phyloP scores from a whole-genome alignment of 1,284 basidiomycete species.

The Cryptococcus sp. region DNA sequence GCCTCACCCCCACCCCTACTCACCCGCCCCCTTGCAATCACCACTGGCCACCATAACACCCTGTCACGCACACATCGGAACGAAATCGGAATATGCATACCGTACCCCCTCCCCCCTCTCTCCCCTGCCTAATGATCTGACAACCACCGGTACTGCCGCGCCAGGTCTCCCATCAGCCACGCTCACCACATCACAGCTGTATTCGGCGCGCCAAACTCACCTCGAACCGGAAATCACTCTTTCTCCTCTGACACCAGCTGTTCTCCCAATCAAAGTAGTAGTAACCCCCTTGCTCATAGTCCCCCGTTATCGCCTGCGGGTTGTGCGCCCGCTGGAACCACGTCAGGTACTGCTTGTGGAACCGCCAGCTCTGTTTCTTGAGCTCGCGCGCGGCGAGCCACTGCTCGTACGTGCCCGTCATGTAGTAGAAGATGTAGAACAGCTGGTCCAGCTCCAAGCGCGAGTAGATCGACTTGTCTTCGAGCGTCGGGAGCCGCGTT shows the following conservation, averaged over 20 bases:
- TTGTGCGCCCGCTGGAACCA: constrained; percentile 99
- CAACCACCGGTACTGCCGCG: constrained; percentile 71
- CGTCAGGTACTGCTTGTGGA: constrained; percentile 98
- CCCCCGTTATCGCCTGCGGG: constrained; percentile 98
- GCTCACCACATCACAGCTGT: background rate
- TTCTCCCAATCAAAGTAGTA: constrained; percentile 98
- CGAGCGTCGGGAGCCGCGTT: constrained; percentile 73
- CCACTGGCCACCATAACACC: no score
- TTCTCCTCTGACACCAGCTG: constrained; percentile 96
- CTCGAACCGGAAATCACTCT: constrained; percentile 93
- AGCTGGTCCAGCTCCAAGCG: constrained; percentile 96
- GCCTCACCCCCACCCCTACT: no score
- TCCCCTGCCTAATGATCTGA: constrained; percentile 64
- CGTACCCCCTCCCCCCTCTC: background rate
- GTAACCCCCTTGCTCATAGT: constrained; percentile 98
- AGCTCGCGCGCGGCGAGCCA: constrained; percentile 95
- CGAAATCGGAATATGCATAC: background rate
- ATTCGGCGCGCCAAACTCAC: constrained; percentile 20
- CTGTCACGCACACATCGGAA: background rate
- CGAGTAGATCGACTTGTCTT: constrained; percentile 79
- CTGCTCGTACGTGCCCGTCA: constrained; percentile 94
- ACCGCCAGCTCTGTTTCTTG: constrained; percentile 97
- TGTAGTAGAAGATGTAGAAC: constrained; percentile 99
- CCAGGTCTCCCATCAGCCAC: background rate
- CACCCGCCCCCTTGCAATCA: no score